Evolutionary conservation across 2,329 filamentous ascomycete genomes (phyloP).

Genomic region (Diaporthe australafricana): DNA sequence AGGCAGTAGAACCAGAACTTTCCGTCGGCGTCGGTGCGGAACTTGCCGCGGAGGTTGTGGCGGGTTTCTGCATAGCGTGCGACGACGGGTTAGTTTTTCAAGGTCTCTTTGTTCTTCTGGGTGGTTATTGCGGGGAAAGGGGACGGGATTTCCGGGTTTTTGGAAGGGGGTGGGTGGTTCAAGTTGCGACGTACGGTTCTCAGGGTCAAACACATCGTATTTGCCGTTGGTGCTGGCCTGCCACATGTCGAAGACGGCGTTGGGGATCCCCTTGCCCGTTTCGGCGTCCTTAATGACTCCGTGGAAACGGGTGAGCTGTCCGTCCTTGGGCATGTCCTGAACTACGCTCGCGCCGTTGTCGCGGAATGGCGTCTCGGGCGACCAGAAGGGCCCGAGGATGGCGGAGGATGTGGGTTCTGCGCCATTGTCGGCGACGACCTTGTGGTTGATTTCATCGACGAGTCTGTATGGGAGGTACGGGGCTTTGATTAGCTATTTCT

Average conservation of each 20-base stretch:
- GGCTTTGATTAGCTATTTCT: neutral
- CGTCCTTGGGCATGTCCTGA: constrained; percentile 48
- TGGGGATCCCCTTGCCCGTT: constrained; percentile 44
- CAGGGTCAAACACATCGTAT: constrained; percentile 73
- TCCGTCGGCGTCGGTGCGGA: constrained; percentile 70
- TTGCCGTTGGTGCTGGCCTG: constrained; percentile 68
- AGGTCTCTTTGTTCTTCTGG: too few species aligned
- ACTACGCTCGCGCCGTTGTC: constrained; percentile 67
- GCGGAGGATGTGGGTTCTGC: constrained; percentile 68
- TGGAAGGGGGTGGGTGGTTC: too few species aligned
- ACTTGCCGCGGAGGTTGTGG: constrained; percentile 71
- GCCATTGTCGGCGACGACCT: constrained; percentile 53
- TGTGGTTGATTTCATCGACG: constrained; percentile 74
- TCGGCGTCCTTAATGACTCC: constrained; percentile 49
- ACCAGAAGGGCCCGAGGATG: constrained; percentile 77
- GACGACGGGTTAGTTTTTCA: too few species aligned
- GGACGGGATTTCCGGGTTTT: too few species aligned
- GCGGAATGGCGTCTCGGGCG: constrained; percentile 68
- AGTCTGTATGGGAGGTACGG: constrained; percentile 45
- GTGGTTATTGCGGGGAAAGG: too few species aligned
- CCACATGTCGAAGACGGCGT: constrained; percentile 70
- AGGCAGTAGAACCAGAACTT: constrained; percentile 73
- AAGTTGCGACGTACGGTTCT: constrained; percentile 64
- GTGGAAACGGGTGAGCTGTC: constrained; percentile 65
- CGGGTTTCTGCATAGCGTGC: neutral